Evolutionary conservation across 768 basidiomycete genomes (phyloP).

Genomic region (Gymnopilus dilepis): DNA sequence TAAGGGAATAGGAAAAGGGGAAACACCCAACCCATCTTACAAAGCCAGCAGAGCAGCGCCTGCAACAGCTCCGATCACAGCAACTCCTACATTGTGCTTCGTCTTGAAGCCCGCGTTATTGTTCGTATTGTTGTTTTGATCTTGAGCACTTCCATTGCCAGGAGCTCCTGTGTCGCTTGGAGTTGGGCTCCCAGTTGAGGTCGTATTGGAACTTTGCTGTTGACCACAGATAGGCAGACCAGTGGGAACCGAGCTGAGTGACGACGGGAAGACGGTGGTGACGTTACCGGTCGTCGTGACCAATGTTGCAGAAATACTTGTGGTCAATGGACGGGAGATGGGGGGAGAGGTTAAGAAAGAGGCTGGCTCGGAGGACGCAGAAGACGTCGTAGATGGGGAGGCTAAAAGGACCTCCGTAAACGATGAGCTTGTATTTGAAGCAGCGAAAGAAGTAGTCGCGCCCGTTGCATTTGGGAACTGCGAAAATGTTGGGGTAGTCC

Average conservation of each 20-base stretch:
- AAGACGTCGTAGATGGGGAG: not conserved
- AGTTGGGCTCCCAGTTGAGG: not conserved
- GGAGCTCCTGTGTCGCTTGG: not conserved
- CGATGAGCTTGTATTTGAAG: not conserved
- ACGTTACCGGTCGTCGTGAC: not conserved
- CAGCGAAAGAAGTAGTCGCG: not conserved
- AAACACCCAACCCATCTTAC: not conserved
- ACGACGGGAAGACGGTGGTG: not conserved
- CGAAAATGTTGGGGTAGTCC: too few species aligned
- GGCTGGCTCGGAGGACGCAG: too few species aligned
- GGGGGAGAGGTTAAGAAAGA: not conserved
- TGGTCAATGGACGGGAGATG: not conserved
- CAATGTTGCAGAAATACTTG: slow-evolving; percentile 1
- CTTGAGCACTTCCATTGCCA: not conserved
- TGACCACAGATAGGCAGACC: slow-evolving; percentile 5
- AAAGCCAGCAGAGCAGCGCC: not conserved
- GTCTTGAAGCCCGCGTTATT: not conserved
- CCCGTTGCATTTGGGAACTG: not conserved
- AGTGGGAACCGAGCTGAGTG: not conserved
- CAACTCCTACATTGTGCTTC: not conserved
- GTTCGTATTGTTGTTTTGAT: too few species aligned
- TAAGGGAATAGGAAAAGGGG: not conserved
- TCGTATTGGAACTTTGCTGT: not conserved
- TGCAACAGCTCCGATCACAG: not conserved
- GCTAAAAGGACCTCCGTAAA: not conserved